phyloP scores from a whole-genome alignment of 2,329 filamentous ascomycete species.

The Talaromyces sp. region DNA sequence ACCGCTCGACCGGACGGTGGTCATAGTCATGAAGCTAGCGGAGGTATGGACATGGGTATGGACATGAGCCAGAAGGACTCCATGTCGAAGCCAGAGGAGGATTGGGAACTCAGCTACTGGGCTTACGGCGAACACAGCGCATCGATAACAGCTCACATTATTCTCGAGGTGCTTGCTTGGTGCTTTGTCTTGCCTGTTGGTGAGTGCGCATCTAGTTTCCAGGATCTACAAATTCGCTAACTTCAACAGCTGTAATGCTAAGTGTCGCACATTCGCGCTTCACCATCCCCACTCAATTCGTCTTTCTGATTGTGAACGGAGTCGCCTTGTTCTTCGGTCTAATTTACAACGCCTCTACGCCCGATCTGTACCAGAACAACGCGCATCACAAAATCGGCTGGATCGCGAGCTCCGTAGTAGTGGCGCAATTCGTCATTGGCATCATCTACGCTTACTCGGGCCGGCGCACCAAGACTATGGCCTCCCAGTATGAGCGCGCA shows the following conservation, averaged over 20 bases:
- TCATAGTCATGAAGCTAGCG: conserved; percentile 29
- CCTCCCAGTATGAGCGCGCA: conserved; percentile 48
- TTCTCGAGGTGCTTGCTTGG: conserved; percentile 69
- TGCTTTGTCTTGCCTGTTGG: conserved; percentile 68
- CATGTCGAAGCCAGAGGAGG: conserved; percentile 20
- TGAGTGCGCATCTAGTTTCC: conserved; percentile 42
- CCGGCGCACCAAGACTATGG: conserved; percentile 37
- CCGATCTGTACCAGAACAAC: conserved; percentile 82
- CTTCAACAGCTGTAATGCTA: conserved; percentile 69
- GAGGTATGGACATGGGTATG: conserved; percentile 32
- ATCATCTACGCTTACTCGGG: conserved; percentile 61
- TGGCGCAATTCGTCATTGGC: conserved; percentile 66
- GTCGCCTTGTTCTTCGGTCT: conserved; percentile 63
- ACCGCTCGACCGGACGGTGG: conserved; percentile 24
- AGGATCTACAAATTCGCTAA: conserved; percentile 10
- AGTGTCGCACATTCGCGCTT: conserved; percentile 76
- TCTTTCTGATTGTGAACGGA: conserved; percentile 63
- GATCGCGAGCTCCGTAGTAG: conserved; percentile 70
- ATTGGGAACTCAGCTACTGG: conserved; percentile 42
- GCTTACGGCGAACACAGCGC: conserved; percentile 39
- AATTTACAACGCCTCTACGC: conserved; percentile 75
- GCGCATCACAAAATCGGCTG: conserved; percentile 87
- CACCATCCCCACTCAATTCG: conserved; percentile 65
- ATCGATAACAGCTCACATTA: conserved; percentile 66
- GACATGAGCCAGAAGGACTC: conserved; percentile 19